These are phyloP conservation scores for Calonectria multiphialidica DNA, from an alignment of 2,329 filamentous ascomycete genomes.

Conservation along the genomic window DNA sequence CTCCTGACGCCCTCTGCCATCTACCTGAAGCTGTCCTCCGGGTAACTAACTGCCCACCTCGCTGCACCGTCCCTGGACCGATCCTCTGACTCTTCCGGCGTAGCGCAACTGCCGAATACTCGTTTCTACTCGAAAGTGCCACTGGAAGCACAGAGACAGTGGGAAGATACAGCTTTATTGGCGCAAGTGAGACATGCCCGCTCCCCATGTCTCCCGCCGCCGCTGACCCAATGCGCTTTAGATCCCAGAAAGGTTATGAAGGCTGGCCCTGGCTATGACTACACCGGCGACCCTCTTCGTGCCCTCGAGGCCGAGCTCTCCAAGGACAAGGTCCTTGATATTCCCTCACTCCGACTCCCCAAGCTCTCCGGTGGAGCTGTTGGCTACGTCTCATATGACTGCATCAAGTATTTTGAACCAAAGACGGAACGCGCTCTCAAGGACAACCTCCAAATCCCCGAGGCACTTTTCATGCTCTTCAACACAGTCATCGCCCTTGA, in stretches of 20 bases:
- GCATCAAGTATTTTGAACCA: conserved; percentile 97
- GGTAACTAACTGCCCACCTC: conserved; percentile 38
- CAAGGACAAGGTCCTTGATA: conserved; percentile 81
- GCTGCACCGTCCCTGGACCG: not conserved
- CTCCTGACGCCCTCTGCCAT: conserved; percentile 95
- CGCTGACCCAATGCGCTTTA: conserved; percentile 27
- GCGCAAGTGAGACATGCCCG: conserved; percentile 61
- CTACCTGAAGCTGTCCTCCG: conserved; percentile 81
- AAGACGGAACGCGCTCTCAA: conserved; percentile 92
- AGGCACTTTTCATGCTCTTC: conserved; percentile 97
- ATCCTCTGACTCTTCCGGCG: conserved; percentile 33
- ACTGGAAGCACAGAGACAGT: conserved; percentile 85
- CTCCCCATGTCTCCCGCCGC: not conserved
- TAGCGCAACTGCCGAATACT: conserved; percentile 73
- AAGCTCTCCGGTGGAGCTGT: conserved; percentile 92
- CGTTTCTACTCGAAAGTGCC: conserved; percentile 96
- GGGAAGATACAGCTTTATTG: conserved; percentile 95
- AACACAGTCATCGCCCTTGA: conserved; percentile 96
- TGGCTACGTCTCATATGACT: conserved; percentile 97
- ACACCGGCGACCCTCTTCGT: conserved; percentile 86
- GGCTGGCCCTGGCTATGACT: conserved; percentile 89
- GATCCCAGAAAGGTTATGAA: conserved; percentile 84
- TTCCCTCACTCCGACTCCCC: conserved; percentile 86
- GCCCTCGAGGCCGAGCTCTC: conserved; percentile 84
- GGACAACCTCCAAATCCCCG: conserved; percentile 89